These are phyloP conservation scores for Nakazawaea ambrosiae DNA, from an alignment of 805 yeast species.

Conservation along the genomic window DNA sequence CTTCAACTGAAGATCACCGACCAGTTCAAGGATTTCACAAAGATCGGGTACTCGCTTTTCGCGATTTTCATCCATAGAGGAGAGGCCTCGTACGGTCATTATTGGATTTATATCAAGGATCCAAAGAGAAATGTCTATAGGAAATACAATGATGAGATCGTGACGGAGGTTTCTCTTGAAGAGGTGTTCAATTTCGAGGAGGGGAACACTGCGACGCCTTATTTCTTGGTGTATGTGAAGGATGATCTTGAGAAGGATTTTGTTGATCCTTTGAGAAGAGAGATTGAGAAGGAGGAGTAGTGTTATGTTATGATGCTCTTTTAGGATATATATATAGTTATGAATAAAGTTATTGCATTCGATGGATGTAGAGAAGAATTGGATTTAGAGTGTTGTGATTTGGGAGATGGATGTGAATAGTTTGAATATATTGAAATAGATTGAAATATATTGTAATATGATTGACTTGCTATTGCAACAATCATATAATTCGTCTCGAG, in stretches of 20 bases:
- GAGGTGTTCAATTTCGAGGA: constrained; percentile 63
- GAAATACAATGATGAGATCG: constrained; percentile 92
- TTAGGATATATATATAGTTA: too few species aligned
- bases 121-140: constrained; percentile 60
- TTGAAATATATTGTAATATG: too few species aligned
- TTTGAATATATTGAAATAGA: too few species aligned
- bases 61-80: constrained; percentile 95
- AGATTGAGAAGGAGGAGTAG: background rate
- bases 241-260: constrained; percentile 46
- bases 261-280: constrained; percentile 60
- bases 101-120: constrained; percentile 92
- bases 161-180: constrained; percentile 64
- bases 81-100: constrained; percentile 93
- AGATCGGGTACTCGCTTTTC: constrained; percentile 74
- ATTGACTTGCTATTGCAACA: too few species aligned
- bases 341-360: too few species aligned
- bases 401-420: too few species aligned
- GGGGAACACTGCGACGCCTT: constrained; percentile 88
- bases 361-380: background rate
- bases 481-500: too few species aligned
- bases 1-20: constrained; percentile 43
- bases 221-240: constrained; percentile 78
- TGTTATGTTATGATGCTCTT: too few species aligned
- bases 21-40: constrained; percentile 56
- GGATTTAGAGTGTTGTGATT: background rate